Evolutionary conservation across 148 eudicot species (phyloP).

Genomic region (Cornus florida): DNA sequence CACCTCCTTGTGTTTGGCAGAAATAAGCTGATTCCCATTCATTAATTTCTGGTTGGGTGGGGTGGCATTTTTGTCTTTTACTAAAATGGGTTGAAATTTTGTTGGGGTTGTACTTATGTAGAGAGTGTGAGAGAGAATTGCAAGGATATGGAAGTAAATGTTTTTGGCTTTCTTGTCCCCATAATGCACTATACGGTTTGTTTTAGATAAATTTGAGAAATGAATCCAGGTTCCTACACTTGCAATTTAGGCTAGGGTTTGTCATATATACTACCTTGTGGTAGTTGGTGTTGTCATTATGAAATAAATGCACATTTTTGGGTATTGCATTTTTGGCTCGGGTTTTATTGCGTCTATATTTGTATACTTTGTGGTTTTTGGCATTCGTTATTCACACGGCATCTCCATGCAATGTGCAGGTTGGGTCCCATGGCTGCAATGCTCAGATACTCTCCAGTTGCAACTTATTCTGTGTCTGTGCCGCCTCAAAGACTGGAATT

Average conservation of each 20-base stretch:
- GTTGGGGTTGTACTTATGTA: not conserved
- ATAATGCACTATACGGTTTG: not conserved
- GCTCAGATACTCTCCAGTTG: slow-evolving; percentile 75
- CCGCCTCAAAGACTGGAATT: slow-evolving; percentile 73
- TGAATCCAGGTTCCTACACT: not conserved
- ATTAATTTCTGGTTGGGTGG: not conserved
- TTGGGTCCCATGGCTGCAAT: slow-evolving; percentile 91
- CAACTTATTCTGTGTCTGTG: slow-evolving; percentile 67
- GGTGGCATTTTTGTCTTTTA: too few species aligned
- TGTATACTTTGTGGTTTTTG: not conserved
- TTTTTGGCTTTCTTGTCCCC: not conserved
- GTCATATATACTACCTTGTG: not conserved
- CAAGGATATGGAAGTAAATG: not conserved
- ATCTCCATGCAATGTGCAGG: slow-evolving; percentile 44
- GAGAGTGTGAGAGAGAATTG: not conserved
- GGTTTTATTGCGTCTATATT: not conserved
- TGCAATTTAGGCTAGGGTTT: not conserved
- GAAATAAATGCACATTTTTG: not conserved
- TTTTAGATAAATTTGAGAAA: not conserved
- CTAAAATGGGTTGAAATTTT: not conserved
- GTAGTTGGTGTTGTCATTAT: not conserved
- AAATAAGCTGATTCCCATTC: not conserved
- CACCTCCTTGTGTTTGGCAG: slow-evolving; percentile 4
- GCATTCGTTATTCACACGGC: not conserved
- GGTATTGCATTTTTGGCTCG: slow-evolving; percentile 1